Evolutionary conservation across 441 rosid species (phyloP), one percentile per base, ranked within the genome.

Genomic region (Kokia cookei): DNA sequence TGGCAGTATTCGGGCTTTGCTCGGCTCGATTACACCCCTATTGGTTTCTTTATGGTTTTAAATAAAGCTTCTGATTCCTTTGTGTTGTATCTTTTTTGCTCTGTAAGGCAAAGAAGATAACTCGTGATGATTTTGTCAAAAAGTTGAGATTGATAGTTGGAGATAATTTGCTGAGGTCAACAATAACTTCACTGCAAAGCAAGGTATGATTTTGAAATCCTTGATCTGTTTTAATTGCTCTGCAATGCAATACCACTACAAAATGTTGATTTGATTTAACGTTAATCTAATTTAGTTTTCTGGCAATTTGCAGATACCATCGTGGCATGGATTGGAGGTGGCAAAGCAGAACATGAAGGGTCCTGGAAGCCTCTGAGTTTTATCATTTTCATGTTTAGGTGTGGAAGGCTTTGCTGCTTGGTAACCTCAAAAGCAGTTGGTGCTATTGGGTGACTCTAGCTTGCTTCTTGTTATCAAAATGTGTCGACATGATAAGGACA

Each of bases 151-250:
- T 77, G 73, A 75, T 85, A 40, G 93, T 89, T 27, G 99, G 99
- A 47, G 99, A 96, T 84, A 77, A 62, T 50, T 76, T 96, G 73
- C 86, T 96, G 69, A 89, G 88, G 81, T 87, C 97, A 7, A 90
- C 97, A 0, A 85, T 96, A 80, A 89, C 85, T 59, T 79, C 86
- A 73, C 92, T 96, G 65, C 98, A 91, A 42, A 62, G 87, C 81
- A 86, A 92, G 97, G 98, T 86, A 84, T 63, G 70, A 29, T 24
- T 24, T 2, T 59, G 15, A 32, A 19, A 26, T 4, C 13, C 15
- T 8, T 14, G 35, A 4, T 13, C 32, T 69, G 61, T n/a, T 32
- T 32, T 51, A 53, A 51, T 32, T 5, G 45, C 9, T 51, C 11
- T 51, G 15, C 60, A n/a, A 69, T 55, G 79, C 55, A 58, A 45